Evolutionary conservation across 345 rosid genomes (phyloP), one percentile per base, ranked within the genome.

Genomic region (Capsella bursapastoris): DNA sequence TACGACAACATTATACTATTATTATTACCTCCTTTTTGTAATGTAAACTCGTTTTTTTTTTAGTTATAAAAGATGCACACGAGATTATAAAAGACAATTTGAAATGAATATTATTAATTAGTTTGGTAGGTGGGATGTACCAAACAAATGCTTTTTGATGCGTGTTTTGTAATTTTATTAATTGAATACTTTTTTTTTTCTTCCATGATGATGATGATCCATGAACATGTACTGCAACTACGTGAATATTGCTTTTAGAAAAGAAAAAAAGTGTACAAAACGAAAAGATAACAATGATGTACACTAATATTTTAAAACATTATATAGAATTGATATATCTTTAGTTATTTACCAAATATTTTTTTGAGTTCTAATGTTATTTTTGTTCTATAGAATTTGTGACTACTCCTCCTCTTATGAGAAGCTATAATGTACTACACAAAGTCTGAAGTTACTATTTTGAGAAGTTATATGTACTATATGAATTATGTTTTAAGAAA

Each of bases 81-180:
- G 11, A 60, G 40, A 59, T 40, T 31, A 59, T 35, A 25, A 66
- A 22, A 44, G 58, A 28, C 32, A 68, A 7, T 15, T 43, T 2
- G 12, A 64, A 14, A 13, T 37, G 15, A 25, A 61, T 61, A 3
- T 6, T 45, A 45, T 35, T 34, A 56, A 8, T 34, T 34, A 6
- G 18, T 62, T 70, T 55, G 71, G 55, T 76, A 6, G 75, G 58
- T 76, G 70, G 52, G 37, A 56, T 64, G 53, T 75, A 70, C 80
- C 75, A 70, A 70, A 70, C 47, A 64, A 22, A 70, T 70, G 44
- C 29, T 69, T 57, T 76, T 64, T 22, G 47, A 56, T 70, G 71
- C 60, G 76, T 76, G 71, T 70, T 76, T 57, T 70, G 2, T 34
- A 76, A 57, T 62, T 29, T 56, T 65, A 7, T 48, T 48, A 1